phyloP scores from a whole-genome alignment of 75 land plant species.

The Gnetum montanum region DNA sequence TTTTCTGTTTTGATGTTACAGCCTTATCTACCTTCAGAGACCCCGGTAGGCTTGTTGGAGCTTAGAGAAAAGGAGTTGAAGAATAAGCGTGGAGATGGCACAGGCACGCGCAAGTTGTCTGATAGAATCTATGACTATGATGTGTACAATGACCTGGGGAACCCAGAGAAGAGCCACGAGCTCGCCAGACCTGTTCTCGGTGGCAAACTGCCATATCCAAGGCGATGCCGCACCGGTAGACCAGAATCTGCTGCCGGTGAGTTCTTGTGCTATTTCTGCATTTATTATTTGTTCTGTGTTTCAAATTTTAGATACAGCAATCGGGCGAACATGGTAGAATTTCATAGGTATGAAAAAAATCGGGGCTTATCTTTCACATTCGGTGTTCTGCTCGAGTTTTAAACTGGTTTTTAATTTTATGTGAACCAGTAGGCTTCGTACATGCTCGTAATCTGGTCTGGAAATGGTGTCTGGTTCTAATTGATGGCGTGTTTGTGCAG shows the following conservation, averaged over 20 bases:
- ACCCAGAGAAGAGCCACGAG: slow-evolving; percentile 55
- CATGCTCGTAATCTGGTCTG: no score
- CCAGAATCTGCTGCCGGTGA: slow-evolving; percentile 43
- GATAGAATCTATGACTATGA: slow-evolving; percentile 82
- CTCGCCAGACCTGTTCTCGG: slow-evolving; percentile 61
- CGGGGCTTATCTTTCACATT: no score
- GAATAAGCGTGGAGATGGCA: slow-evolving; percentile 60
- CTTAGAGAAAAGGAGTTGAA: slow-evolving; percentile 52
- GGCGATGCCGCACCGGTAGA: slow-evolving; percentile 85
- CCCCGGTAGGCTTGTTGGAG: slow-evolving; percentile 61
- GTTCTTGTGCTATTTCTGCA: not conserved
- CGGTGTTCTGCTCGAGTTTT: no score
- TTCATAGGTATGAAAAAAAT: no score
- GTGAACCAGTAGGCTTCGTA: no score
- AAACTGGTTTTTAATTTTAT: no score
- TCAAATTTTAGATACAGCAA: no score
- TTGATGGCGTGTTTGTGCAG: slow-evolving; percentile 33
- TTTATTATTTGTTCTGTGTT: not conserved
- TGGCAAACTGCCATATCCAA: slow-evolving; percentile 60
- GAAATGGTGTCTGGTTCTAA: no score
- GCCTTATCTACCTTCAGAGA: slow-evolving; percentile 70
- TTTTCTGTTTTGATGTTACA: slow-evolving; percentile 11
- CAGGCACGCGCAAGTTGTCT: slow-evolving; percentile 46
- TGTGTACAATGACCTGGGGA: slow-evolving; percentile 85
- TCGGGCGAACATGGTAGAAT: no score